Conservation (phyloP, 768 basidiomycete species). For the Rhodotorula toruloides region DNA sequence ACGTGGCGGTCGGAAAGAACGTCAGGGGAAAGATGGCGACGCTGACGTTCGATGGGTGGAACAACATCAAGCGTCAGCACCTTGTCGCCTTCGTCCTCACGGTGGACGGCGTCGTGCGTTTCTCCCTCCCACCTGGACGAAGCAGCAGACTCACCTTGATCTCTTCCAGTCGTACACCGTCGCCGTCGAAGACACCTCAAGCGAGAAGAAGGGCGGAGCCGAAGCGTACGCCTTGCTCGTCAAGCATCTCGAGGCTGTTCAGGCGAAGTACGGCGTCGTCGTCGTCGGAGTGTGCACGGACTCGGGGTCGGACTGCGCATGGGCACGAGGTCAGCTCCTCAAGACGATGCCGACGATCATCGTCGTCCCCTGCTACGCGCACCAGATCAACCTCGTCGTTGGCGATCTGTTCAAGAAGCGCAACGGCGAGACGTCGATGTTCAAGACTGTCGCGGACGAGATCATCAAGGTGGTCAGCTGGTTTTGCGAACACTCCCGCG, state of each 20-base stretch:
- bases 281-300: not conserved
- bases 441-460: not conserved
- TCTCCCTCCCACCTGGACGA: not conserved
- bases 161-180: not conserved
- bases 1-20: no score
- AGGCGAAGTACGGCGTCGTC: not conserved
- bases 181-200: not conserved
- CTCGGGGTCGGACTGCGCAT: not conserved
- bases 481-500: not conserved
- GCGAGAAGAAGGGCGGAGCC: not conserved
- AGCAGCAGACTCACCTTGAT: not conserved
- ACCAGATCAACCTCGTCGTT: constrained; percentile 2
- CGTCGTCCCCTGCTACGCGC: not conserved
- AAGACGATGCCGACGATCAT: not conserved
- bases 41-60: not conserved
- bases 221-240: not conserved
- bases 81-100: no score
- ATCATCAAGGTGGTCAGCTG: not conserved
- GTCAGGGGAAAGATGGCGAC: not conserved
- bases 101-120: not conserved
- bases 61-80: not conserved
- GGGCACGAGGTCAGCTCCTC: not conserved
- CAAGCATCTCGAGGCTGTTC: not conserved
- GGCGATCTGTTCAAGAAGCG: no score
- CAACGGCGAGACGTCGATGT: not conserved